phyloP scores from a whole-genome alignment of 2,329 filamentous ascomycete genomes.

The Colletotrichum scovillei region DNA sequence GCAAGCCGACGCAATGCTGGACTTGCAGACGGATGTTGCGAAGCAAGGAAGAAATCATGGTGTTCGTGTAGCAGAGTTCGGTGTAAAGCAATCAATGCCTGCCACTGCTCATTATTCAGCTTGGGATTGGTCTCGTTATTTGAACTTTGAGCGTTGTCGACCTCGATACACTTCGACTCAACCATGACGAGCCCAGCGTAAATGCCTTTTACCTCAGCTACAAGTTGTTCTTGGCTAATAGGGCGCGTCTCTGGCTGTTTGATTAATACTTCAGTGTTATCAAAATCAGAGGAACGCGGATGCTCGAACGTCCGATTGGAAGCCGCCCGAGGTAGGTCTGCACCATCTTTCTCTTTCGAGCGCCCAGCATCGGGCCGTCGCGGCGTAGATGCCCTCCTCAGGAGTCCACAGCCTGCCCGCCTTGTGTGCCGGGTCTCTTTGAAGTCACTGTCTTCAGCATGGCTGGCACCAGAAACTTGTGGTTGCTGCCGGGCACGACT shows the following conservation, averaged over 20 bases:
- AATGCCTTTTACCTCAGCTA: constrained; percentile 84
- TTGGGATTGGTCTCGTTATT: constrained; percentile 52
- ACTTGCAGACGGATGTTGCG: constrained; percentile 84
- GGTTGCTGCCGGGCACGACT: too few relatives aligned
- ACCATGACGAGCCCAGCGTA: constrained; percentile 89
- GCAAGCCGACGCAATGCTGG: constrained; percentile 73
- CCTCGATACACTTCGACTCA: constrained; percentile 87
- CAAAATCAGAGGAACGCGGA: accelerated
- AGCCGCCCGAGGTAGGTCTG: accelerated
- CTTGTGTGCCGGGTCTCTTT: too few relatives aligned
- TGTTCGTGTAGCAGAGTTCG: constrained; percentile 84
- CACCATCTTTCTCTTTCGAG: too few relatives aligned
- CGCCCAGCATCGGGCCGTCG: too few relatives aligned
- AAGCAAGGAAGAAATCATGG: constrained; percentile 87
- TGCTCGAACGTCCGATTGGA: neutral
- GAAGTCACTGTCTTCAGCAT: accelerated
- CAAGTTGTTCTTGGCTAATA: constrained; percentile 82
- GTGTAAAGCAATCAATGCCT: constrained; percentile 84
- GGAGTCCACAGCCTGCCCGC: too few relatives aligned
- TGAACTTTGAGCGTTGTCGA: constrained; percentile 72
- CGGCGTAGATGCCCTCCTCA: too few relatives aligned
- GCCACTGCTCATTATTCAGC: constrained; percentile 79
- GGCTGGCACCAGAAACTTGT: too few relatives aligned
- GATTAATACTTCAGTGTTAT: neutral
- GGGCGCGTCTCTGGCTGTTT: constrained; percentile 72